Evolutionary conservation across 2,329 filamentous ascomycete species (phyloP), one percentile per base, ranked within the genome.

Genomic region (Exophiala bonariae): DNA sequence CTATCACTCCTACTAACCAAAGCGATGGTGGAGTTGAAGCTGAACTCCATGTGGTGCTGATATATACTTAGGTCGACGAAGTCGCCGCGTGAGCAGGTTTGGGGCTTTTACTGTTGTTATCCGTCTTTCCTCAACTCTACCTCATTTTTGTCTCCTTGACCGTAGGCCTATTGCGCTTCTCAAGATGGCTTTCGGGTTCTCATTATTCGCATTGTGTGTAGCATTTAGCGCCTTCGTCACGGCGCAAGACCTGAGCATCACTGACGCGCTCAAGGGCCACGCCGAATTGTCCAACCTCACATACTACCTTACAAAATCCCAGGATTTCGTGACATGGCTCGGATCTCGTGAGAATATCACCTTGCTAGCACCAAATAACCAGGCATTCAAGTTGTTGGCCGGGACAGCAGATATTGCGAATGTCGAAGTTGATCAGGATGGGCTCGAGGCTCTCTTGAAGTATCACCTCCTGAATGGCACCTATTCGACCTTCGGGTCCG

Each of bases 391-490:
- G 14, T 42, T 52, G 10, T 56, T 59, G 4, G 52, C 41, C 17
- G 41, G 34, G 17, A 6, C 23, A 11, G 11, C 23, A 26, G 23
- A 26, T 11, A 26, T 26, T 11, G 33, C 37, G 2, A 30, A 38
- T 14, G 14, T 44, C 9, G 28, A 40, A 14, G 26, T 39, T 14
- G 34, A 44, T 18, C 32, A 22, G 23, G 31, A 18, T 18, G 31
- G 37, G 13, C 58, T 75, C 17, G 57, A 66, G 50, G 75, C 75
- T 3, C 62, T 82, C 18, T 64, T 84, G 18, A 67, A 62, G 44
- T 84, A 84, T 62, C 81, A 84, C 59, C 71, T 83, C 11, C 63
- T 84, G 3, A 74, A 78, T 41, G 80, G 79, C 34, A 73, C 70
- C 0, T 73, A 75, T 53, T 44, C 47, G 20, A 42, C 18, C 23